Conservation (phyloP, 2,329 filamentous ascomycete species). For the Penicillium glabrum region DNA sequence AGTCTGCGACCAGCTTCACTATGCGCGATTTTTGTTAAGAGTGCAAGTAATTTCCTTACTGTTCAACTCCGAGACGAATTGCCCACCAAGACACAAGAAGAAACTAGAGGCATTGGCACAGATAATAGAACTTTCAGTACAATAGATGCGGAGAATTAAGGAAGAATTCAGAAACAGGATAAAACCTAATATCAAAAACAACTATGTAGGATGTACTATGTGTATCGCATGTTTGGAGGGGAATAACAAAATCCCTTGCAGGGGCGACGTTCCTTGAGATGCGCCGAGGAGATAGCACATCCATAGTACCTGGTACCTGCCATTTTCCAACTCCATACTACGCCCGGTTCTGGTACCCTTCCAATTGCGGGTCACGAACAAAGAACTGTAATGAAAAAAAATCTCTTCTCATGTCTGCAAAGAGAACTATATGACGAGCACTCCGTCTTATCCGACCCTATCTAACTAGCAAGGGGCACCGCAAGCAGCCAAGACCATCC, state of each 20-base stretch:
- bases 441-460: slow-evolving; percentile 4
- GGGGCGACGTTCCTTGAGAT: slow-evolving; percentile 17
- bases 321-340: neutral
- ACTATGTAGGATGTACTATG: neutral
- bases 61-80: neutral
- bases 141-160: neutral
- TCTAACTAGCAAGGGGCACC: slow-evolving; percentile 18
- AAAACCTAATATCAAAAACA: neutral
- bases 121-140: neutral
- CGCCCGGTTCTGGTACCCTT: neutral
- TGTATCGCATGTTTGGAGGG: neutral
- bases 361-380: neutral
- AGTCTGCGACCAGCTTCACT: slow-evolving; percentile 22
- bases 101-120: neutral
- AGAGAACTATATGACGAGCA: slow-evolving; percentile 3
- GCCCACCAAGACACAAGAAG: neutral
- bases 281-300: slow-evolving; percentile 8
- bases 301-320: slow-evolving; percentile 2
- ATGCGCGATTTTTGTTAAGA: slow-evolving; percentile 25
- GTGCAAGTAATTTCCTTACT: slow-evolving; percentile 1
- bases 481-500: slow-evolving; percentile 17
- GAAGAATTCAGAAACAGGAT: neutral
- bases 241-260: slow-evolving; percentile 15
- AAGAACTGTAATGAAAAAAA: neutral
- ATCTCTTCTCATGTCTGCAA: neutral